These are phyloP conservation scores for Laburnicola sp. DNA, from an alignment of 2,329 filamentous ascomycete species.

Conservation along the genomic window DNA sequence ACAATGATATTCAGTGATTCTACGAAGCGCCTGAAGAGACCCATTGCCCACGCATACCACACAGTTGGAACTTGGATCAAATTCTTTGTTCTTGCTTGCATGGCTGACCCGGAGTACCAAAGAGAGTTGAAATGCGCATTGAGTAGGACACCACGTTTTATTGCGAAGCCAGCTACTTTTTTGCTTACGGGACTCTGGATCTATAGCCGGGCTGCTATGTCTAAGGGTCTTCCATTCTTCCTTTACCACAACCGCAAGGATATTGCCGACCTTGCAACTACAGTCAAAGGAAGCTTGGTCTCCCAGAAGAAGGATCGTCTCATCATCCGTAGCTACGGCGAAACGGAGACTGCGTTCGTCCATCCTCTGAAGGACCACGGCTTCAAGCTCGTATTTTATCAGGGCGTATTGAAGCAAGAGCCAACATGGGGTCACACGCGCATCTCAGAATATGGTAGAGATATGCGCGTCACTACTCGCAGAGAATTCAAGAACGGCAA, in stretches of 20 bases:
- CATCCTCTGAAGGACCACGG: constrained; percentile 42
- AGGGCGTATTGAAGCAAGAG: constrained; percentile 48
- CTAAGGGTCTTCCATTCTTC: constrained; percentile 52
- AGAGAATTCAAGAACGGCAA: constrained; percentile 52
- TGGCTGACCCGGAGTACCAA: constrained; percentile 58
- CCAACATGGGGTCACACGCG: constrained; percentile 50
- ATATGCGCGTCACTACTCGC: constrained; percentile 50
- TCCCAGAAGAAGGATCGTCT: constrained; percentile 52
- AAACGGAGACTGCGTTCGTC: constrained; percentile 56
- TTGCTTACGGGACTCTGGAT: constrained; percentile 55
- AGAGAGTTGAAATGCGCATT: constrained; percentile 54
- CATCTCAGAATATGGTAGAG: constrained; percentile 53
- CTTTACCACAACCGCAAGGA: constrained; percentile 55
- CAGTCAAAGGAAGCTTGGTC: constrained; percentile 55
- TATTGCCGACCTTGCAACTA: constrained; percentile 52
- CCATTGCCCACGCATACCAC: constrained; percentile 50
- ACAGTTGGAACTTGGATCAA: constrained; percentile 50
- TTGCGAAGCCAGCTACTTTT: constrained; percentile 46
- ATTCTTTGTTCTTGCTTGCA: constrained; percentile 54
- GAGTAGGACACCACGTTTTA: constrained; percentile 35
- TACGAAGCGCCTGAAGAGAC: constrained; percentile 35
- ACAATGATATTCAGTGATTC: constrained; percentile 28
- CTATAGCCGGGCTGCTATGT: constrained; percentile 51
- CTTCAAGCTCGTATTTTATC: constrained; percentile 45
- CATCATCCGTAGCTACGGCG: constrained; percentile 53